These are phyloP conservation scores for Fusarium concolor DNA, from an alignment of 2,329 filamentous ascomycete genomes.

Conservation along the genomic window DNA sequence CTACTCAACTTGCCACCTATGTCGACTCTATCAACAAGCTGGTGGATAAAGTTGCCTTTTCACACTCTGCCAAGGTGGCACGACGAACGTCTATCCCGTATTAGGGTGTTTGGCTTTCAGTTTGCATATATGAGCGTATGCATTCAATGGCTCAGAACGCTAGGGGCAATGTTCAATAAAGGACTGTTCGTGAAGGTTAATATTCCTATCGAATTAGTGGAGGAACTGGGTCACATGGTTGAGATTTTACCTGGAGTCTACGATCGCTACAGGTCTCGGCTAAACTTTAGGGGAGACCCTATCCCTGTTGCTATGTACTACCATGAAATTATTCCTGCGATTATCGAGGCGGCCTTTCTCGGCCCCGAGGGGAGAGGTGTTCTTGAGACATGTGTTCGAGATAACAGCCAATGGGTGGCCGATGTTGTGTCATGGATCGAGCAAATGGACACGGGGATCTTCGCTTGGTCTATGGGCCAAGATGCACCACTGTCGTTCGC, in stretches of 20 bases:
- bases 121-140: neutral
- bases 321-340: neutral
- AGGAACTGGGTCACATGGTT: neutral
- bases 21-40: no score
- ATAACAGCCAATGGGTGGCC: neutral
- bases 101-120: accelerated
- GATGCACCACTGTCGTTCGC: accelerated
- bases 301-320: no score
- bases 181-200: accelerated
- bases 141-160: neutral
- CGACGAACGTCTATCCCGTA: accelerated
- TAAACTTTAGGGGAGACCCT: no score
- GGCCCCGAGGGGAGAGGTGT: neutral
- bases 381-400: accelerated
- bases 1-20: no score
- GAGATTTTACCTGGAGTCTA: neutral
- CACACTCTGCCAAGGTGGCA: accelerated
- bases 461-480: neutral
- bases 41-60: no score
- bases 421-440: neutral
- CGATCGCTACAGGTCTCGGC: no score
- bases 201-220: accelerated
- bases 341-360: neutral
- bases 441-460: neutral
- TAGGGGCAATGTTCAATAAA: neutral